Evolutionary conservation across 1,284 basidiomycete genomes (phyloP).

Genomic region (Sporisorium reilianum): DNA sequence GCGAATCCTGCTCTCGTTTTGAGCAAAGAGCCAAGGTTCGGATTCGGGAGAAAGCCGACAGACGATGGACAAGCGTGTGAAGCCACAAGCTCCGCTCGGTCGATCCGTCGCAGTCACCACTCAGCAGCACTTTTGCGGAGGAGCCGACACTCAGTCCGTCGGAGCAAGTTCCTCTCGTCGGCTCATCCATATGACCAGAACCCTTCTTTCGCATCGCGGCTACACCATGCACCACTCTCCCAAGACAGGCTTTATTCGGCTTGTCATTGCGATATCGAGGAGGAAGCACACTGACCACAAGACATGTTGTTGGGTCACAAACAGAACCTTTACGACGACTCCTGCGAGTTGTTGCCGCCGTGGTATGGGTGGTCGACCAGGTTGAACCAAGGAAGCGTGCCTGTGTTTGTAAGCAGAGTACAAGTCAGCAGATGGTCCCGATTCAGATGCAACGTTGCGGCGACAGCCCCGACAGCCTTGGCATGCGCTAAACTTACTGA

Average conservation of each 20-base stretch:
- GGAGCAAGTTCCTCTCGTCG: background rate
- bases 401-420: slow-evolving; percentile 29
- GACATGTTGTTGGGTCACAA: background rate
- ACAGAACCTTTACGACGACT: slow-evolving; percentile 21
- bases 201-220: background rate
- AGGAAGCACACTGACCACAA: background rate
- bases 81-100: background rate
- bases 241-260: background rate
- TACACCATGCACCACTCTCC: background rate
- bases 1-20: background rate
- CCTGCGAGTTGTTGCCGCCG: slow-evolving; percentile 35
- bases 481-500: slow-evolving; percentile 63
- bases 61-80: background rate
- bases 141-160: background rate
- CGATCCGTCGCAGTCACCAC: background rate
- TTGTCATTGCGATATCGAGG: background rate
- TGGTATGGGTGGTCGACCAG: slow-evolving; percentile 67
- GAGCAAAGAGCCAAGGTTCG: background rate
- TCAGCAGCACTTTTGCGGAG: background rate
- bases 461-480: too few relatives aligned
- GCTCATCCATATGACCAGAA: background rate
- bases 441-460: background rate
- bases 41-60: background rate
- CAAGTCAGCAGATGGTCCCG: background rate
- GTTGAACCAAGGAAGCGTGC: slow-evolving; percentile 69